Evolutionary conservation across 2,329 filamentous ascomycete genomes (phyloP), one percentile per base, ranked within the genome.

Genomic region (Nigrospora oryzae): DNA sequence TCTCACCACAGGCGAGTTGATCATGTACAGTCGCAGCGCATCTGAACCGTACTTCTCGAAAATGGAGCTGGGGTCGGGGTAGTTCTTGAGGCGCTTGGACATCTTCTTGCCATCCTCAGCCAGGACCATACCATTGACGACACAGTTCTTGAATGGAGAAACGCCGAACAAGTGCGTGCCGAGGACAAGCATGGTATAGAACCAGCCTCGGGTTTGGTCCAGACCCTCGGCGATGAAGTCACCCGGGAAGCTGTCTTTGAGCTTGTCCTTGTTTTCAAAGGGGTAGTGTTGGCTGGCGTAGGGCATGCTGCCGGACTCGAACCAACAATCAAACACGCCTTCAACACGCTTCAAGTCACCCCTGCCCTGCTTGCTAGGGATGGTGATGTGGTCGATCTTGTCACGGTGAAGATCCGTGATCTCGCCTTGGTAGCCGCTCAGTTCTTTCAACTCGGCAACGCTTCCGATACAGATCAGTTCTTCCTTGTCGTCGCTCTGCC

Each of bases 41-140:
- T 97, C 91, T 2, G 89, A 90, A 16, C 91, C 91, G 61, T 95
- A 95, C 58, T 85, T 85, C 46, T 85, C 70, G 75, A 96, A 93
- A 53, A 97, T 80, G 42, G 89, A 70, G 46, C 71, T 72, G 11
- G 91, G 91, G 57, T 95, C 89, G 0, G 91, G 91, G 64, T 95
- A 97, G 66, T 97, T 97, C 71, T 96, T 94, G 46, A 95, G 73
- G 44, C 91, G 81, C 68, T 97, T 97, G 7, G 89, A 95, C 91
- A 97, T 97, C 74, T 97, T 97, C 74, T 95, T 96, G 45, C 91
- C 91, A 58, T 95, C 89, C 62, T 95, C 89, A 1, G 90, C 90
- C 36, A 96, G 75, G 5, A 96, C 89, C 50, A 95, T 93, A 41
- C 90, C 90, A 60, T 95, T 96, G 50, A 95, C 89, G n/a, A 96